These are phyloP conservation scores for Eremochloa ophiuroides DNA, from an alignment of 176 grass and related monocot species.

Conservation along the genomic window DNA sequence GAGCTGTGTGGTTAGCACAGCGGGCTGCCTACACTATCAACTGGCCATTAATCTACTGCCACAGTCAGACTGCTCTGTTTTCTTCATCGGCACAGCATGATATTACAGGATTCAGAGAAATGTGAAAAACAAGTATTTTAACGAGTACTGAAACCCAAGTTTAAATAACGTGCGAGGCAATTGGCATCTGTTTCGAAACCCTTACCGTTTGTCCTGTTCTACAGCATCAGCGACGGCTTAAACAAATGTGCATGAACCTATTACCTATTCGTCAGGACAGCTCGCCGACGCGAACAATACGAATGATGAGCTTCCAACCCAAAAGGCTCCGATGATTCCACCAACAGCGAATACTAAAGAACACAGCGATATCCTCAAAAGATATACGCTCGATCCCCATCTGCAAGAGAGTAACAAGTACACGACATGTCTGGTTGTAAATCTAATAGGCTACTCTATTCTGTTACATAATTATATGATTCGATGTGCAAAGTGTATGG, in stretches of 20 bases:
- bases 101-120: not conserved
- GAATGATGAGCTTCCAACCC: constrained; percentile 22
- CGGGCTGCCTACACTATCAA: not conserved
- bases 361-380: not conserved
- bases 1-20: constrained; percentile 11
- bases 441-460: not conserved
- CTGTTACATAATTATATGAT: not conserved
- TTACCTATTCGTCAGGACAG: not conserved
- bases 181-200: not conserved
- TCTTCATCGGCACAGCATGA: not conserved
- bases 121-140: constrained; percentile 24
- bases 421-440: not conserved
- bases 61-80: not conserved
- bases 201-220: constrained; percentile 9
- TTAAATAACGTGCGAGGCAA: not conserved
- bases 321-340: constrained; percentile 29
- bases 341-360: constrained; percentile 9
- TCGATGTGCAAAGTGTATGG: constrained; percentile 22
- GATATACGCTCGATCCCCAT: not conserved
- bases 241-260: constrained; percentile 5
- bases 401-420: not conserved
- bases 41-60: not conserved
- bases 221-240: not conserved
- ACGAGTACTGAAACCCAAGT: not conserved
- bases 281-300: constrained; percentile 26